phyloP scores from a whole-genome alignment of 176 grass and related monocot genomes.

The Carex myosuroides region DNA sequence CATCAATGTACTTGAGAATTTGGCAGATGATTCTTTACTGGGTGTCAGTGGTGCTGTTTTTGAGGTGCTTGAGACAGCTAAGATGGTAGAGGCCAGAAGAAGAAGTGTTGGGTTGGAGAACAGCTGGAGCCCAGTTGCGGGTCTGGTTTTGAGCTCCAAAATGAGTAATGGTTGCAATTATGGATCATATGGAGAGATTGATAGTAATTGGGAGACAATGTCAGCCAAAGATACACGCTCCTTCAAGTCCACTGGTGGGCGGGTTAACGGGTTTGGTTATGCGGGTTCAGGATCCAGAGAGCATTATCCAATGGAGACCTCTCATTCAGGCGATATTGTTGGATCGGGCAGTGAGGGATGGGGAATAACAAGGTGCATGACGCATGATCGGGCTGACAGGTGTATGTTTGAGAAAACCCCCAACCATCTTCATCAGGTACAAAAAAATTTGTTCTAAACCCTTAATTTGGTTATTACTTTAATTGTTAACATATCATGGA shows the following conservation, averaged over 20 bases:
- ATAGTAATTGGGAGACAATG: slow-evolving; percentile 27
- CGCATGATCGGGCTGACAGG: slow-evolving; percentile 2
- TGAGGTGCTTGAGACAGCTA: slow-evolving; percentile 39
- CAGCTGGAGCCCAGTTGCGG: slow-evolving; percentile 26
- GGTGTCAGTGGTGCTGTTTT: slow-evolving; percentile 32
- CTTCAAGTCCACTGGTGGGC: not conserved
- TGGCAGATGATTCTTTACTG: slow-evolving; percentile 10
- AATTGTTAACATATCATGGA: not conserved
- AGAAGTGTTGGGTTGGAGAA: slow-evolving; percentile 12
- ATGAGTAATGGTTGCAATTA: slow-evolving; percentile 23
- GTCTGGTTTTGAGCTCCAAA: slow-evolving; percentile 6
- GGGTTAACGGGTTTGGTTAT: not conserved
- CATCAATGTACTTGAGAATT: slow-evolving; percentile 34
- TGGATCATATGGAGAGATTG: slow-evolving; percentile 20
- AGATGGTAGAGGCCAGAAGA: slow-evolving; percentile 17
- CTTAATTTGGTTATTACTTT: not conserved
- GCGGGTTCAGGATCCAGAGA: not conserved
- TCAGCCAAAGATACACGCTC: not conserved
- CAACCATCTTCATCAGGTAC: slow-evolving; percentile 1
- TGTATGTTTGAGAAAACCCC: not conserved
- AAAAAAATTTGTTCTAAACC: not conserved
- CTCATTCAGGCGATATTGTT: not conserved
- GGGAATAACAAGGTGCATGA: not conserved
- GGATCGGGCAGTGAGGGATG: not conserved
- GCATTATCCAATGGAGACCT: not conserved